A percentile compares a stretch with the other conserved stretches of the same genome.
Evolutionary conservation across 805 yeast genomes (phyloP).

Genomic region (Teunomyces atbi): DNA sequence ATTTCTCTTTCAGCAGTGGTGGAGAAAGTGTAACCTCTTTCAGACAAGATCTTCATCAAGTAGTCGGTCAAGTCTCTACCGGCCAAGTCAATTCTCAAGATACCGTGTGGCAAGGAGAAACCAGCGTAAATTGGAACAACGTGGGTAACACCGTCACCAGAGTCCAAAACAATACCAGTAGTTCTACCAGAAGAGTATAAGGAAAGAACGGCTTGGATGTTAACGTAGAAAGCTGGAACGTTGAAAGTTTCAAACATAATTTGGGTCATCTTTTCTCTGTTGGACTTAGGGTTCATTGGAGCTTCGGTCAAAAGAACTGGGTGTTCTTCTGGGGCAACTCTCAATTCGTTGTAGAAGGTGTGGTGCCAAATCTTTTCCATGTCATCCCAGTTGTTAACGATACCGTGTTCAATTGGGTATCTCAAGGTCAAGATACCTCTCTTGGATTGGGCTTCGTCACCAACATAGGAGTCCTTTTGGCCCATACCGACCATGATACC

Average conservation of each 20-base stretch:
- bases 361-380: conserved; percentile 99
- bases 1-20: conserved; percentile 99
- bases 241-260: conserved; percentile 98
- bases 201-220: conserved; percentile 97
- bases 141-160: conserved; percentile 99
- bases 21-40: conserved; percentile 98
- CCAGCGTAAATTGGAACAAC: conserved; percentile 99
- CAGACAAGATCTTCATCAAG: conserved; percentile 96
- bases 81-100: conserved; percentile 97
- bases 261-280: conserved; percentile 99
- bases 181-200: conserved; percentile 99
- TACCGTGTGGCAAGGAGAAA: conserved; percentile 98
- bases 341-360: conserved; percentile 99
- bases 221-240: conserved; percentile 98
- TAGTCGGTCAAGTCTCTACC: conserved; percentile 99
- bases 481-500: conserved; percentile 99
- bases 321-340: conserved; percentile 99
- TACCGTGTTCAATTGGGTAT: conserved; percentile 99
- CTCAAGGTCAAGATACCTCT: conserved; percentile 99
- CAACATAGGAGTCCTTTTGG: conserved; percentile 99
- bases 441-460: conserved; percentile 99
- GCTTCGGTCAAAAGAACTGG: conserved; percentile 99
- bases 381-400: conserved; percentile 99
- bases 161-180: conserved; percentile 98
- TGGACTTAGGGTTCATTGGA: conserved; percentile 98